Evolutionary conservation across 2,329 filamentous ascomycete species (phyloP).

Genomic region (Alternaria conjuncta): DNA sequence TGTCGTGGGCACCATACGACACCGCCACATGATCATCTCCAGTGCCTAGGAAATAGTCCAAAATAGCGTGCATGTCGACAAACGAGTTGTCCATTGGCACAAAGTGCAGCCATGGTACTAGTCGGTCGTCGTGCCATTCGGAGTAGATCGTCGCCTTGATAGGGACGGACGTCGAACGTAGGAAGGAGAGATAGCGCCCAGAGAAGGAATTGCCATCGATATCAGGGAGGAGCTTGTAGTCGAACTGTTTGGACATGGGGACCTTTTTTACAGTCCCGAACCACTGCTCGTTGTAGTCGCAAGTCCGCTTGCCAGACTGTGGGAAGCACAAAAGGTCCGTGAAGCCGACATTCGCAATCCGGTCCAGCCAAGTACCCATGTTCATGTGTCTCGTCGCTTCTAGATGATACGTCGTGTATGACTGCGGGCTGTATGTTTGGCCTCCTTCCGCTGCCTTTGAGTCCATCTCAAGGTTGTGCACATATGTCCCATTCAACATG

Average conservation of each 20-base stretch:
- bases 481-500: slow-evolving; percentile 72
- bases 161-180: slow-evolving; percentile 71
- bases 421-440: slow-evolving; percentile 50
- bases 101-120: slow-evolving; percentile 81
- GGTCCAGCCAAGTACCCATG: slow-evolving; percentile 50
- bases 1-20: slow-evolving; percentile 55
- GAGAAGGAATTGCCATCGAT: slow-evolving; percentile 70
- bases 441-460: slow-evolving; percentile 25
- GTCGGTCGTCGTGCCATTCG: slow-evolving; percentile 76
- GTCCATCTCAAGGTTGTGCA: slow-evolving; percentile 56
- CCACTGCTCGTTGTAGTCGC: slow-evolving; percentile 55
- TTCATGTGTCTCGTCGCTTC: slow-evolving; percentile 33
- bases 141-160: slow-evolving; percentile 80
- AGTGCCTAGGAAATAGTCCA: slow-evolving; percentile 74
- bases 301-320: slow-evolving; percentile 44
- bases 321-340: slow-evolving; percentile 55
- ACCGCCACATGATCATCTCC: slow-evolving; percentile 14
- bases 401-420: slow-evolving; percentile 48
- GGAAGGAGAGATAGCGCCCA: slow-evolving; percentile 58
- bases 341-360: slow-evolving; percentile 52
- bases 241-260: slow-evolving; percentile 52
- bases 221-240: slow-evolving; percentile 74
- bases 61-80: slow-evolving; percentile 72
- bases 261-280: slow-evolving; percentile 43
- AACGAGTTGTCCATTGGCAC: slow-evolving; percentile 81